Conservation (phyloP, 805 yeast genomes). For the Candida methanosorbosa region DNA sequence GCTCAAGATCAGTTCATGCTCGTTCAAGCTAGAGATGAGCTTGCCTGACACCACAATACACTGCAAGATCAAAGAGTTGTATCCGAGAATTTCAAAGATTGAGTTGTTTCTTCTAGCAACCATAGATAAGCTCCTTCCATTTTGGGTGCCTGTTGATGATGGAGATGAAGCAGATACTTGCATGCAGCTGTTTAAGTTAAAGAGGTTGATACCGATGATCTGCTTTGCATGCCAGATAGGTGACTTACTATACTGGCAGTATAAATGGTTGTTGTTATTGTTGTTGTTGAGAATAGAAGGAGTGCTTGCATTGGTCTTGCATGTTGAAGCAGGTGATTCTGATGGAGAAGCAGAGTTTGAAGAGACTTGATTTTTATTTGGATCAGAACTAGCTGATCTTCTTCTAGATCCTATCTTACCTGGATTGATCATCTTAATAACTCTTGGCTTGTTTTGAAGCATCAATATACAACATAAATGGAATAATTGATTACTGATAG, state of each 20-base stretch:
- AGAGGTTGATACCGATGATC: slow-evolving; percentile 23
- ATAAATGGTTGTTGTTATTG: slow-evolving; percentile 5
- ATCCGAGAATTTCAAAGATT: slow-evolving; percentile 8
- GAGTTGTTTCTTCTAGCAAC: neutral
- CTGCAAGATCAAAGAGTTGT: slow-evolving; percentile 13
- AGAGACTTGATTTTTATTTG: too few species aligned
- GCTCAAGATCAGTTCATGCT: slow-evolving; percentile 14
- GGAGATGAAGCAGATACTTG: too few species aligned
- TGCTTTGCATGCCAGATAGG: slow-evolving; percentile 33
- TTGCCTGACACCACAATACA: slow-evolving; percentile 19
- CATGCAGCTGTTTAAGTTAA: too few species aligned
- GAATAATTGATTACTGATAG: slow-evolving; percentile 28
- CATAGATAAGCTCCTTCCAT: too few species aligned
- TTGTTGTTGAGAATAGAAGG: slow-evolving; percentile 3
- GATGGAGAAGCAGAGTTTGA: slow-evolving; percentile 1
- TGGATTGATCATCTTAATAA: slow-evolving; percentile 18
- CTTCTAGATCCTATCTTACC: too few species aligned
- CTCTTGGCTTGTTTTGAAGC: slow-evolving; percentile 31
- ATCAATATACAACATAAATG: slow-evolving; percentile 30
- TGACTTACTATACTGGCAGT: slow-evolving; percentile 10
- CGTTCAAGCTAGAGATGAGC: slow-evolving; percentile 15
- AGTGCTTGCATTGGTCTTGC: too few species aligned
- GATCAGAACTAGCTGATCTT: too few species aligned
- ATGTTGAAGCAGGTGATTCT: neutral
- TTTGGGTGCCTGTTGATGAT: too few species aligned